Percentiles rank a stretch among this genome's conserved stretches.
These are phyloP conservation scores for Multifurca ochricompacta DNA, from an alignment of 768 basidiomycete species.

Conservation along the genomic window DNA sequence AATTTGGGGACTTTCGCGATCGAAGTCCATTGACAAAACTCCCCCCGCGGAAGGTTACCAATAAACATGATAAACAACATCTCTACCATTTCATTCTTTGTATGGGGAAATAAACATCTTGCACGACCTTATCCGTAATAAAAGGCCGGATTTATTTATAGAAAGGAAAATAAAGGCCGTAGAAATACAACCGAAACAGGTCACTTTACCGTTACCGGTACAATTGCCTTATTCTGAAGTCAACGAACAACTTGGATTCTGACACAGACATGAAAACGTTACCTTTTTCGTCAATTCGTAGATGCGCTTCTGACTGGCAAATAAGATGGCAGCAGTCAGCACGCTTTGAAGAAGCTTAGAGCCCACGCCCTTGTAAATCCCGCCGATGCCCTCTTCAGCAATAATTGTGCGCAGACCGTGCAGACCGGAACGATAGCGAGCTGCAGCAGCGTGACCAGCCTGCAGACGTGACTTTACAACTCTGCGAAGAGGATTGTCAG, in stretches of 20 bases:
- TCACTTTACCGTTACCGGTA: conserved; percentile 5
- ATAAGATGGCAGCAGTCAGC: conserved; percentile 88
- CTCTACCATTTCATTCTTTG: not conserved
- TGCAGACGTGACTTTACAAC: conserved; percentile 77
- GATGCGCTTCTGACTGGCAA: conserved; percentile 79
- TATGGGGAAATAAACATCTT: not conserved
- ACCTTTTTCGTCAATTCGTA: conserved; percentile 63
- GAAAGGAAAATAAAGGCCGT: too few relatives aligned
- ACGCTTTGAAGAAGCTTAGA: conserved; percentile 91
- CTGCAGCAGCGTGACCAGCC: conserved; percentile 59
- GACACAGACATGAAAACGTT: not conserved
- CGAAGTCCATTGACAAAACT: too few relatives aligned
- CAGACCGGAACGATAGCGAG: conserved; percentile 66
- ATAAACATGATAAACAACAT: too few relatives aligned
- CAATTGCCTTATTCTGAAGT: not conserved
- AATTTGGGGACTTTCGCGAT: too few relatives aligned
- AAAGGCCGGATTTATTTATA: not conserved
- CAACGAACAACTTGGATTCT: not conserved
- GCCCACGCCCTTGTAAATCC: conserved; percentile 79
- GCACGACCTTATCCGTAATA: not conserved
- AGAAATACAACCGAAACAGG: not conserved
- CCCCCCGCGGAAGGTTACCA: too few relatives aligned
- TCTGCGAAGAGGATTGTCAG: conserved; percentile 23
- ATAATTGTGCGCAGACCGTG: conserved; percentile 76
- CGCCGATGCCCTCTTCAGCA: conserved; percentile 68